Percentiles rank a stretch among this genome's conserved stretches.
These are phyloP conservation scores for Xylaria sp. DNA, from an alignment of 2,329 filamentous ascomycete genomes.

Conservation along the genomic window DNA sequence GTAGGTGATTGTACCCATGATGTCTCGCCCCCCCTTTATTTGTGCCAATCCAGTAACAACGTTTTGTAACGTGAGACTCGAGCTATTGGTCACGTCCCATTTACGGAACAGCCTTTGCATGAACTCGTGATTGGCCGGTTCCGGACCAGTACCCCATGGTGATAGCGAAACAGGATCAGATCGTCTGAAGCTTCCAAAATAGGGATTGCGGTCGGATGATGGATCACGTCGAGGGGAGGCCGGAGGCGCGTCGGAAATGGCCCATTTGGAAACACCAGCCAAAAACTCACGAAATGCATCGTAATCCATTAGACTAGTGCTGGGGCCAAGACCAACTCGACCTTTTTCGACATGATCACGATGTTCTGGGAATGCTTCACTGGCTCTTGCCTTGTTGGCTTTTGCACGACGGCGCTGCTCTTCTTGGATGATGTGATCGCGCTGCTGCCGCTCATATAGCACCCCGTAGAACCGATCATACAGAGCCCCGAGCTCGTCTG, in stretches of 20 bases:
- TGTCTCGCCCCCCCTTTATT: conserved; percentile 92
- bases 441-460: conserved; percentile 89
- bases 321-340: conserved; percentile 86
- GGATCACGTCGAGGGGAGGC: conserved; percentile 62
- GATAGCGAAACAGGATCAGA: conserved; percentile 54
- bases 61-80: conserved; percentile 86
- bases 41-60: conserved; percentile 90
- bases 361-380: conserved; percentile 50
- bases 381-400: conserved; percentile 65
- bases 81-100: conserved; percentile 84
- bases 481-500: conserved; percentile 86
- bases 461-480: conserved; percentile 96
- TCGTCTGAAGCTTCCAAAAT: conserved; percentile 66
- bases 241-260: conserved; percentile 81
- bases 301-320: conserved; percentile 95
- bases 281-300: conserved; percentile 95
- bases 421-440: conserved; percentile 79
- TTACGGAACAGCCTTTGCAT: conserved; percentile 85
- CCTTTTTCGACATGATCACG: conserved; percentile 76
- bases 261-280: conserved; percentile 90
- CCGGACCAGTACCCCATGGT: conserved; percentile 66
- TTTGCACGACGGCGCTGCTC: conserved; percentile 74
- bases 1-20: conserved; percentile 97
- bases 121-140: conserved; percentile 93
- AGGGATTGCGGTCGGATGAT: conserved; percentile 65